Evolutionary conservation across 768 basidiomycete genomes (phyloP), one percentile per base, ranked within the genome.

Genomic region (Sarcodon sp.): DNA sequence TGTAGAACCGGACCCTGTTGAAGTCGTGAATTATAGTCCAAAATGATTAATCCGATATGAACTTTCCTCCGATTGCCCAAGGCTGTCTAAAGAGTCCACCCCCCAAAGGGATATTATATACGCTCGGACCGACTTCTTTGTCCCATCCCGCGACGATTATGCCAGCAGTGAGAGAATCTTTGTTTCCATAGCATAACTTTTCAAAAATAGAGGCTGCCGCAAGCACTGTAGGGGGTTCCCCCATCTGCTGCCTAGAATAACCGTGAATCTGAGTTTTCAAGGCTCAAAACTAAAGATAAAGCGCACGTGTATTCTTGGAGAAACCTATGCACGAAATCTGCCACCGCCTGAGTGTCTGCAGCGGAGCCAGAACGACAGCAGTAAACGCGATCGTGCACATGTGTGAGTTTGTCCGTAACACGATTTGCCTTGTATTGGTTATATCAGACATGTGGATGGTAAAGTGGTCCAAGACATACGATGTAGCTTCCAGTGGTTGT

Each of bases 121-220:
- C 93, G 51, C 85, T 87, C 1, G 93, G 87, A 13, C 96, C 94
- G 35, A 65, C 69, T 54, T 90, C 82, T 58, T 80, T 83, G 66
- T 99, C 96, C 93, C 94, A 99, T 0, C 96, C 96, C 9, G 87
- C 96, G 16, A 97, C 91, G 58, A 99, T 98, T 63, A 99, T 97
- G 16, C 94, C 93, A 2, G 96, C 96, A 33, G 75, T 79, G 37
- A 98, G 65, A 1, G 58, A 64, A 60, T 92, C 92, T 69, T 99
- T 99, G 73, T 96, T 97, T 37, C 82, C 73, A 61, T 99, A 99
- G 66, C 90, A 93, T 36, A 97, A 52, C 47, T 72, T 76, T 63
- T 98, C 84, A 69, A 99, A 92, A 49, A 86, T 50, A 2, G 79
- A 75, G 0, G 93, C 90, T 0, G 91, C 85, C 13, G 77, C 75